phyloP scores from a whole-genome alignment of 129 eudicot species.

The Sambucus nigra region DNA sequence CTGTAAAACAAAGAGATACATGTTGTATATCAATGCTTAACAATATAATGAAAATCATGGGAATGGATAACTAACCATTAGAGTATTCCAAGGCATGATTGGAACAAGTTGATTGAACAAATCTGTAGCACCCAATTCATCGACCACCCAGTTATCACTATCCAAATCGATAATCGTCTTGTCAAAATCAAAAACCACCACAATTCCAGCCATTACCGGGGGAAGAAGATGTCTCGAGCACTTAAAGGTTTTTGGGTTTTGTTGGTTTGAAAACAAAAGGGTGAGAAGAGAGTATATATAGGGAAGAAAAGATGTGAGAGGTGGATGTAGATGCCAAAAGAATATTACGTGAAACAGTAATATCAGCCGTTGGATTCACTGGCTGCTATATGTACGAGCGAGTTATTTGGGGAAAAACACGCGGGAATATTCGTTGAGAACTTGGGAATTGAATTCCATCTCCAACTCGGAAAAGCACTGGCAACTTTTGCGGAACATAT shows the following conservation, averaged over 20 bases:
- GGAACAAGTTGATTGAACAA: constrained; percentile 54
- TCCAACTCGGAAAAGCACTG: not conserved
- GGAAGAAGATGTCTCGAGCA: not conserved
- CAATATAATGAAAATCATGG: too few relatives aligned
- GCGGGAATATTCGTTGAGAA: constrained; percentile 36
- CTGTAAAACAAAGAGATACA: too few relatives aligned
- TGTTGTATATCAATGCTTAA: too few relatives aligned
- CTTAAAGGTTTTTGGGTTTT: not conserved
- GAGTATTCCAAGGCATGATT: constrained; percentile 84
- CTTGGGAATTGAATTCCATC: not conserved
- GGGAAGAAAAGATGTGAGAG: constrained; percentile 9
- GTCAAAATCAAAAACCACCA: constrained; percentile 83
- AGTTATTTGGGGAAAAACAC: not conserved
- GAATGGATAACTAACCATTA: constrained; percentile 40
- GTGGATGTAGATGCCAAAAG: constrained; percentile 29
- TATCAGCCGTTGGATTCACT: constrained; percentile 13
- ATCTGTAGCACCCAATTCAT: constrained; percentile 39
- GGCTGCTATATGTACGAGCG: constrained; percentile 6
- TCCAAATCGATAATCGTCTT: constrained; percentile 76
- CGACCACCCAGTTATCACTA: constrained; percentile 81
- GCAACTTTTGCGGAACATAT: not conserved
- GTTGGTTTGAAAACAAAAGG: not conserved
- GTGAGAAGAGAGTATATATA: constrained; percentile 22
- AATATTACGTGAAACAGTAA: constrained; percentile 30
- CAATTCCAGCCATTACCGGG: constrained; percentile 38